These are phyloP conservation scores for Fusarium pseudocircinatum DNA, from an alignment of 2,329 filamentous ascomycete species.

Conservation along the genomic window DNA sequence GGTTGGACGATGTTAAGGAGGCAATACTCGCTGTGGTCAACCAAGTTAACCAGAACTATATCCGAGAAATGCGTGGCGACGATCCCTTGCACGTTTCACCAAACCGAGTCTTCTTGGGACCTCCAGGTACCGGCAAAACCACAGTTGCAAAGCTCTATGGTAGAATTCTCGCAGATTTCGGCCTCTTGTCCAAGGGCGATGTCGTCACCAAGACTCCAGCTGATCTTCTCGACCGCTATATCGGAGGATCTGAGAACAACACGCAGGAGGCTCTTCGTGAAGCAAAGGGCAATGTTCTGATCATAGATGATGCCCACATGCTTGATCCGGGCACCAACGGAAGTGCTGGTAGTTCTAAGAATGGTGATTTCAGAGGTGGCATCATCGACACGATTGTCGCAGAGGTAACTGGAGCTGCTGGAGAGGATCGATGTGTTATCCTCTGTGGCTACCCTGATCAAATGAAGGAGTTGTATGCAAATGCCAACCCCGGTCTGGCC, in stretches of 20 bases:
- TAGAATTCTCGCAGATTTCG: conserved; percentile 71
- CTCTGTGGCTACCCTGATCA: conserved; percentile 76
- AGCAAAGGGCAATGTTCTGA: conserved; percentile 75
- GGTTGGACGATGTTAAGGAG: conserved; percentile 69
- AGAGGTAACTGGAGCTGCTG: conserved; percentile 74
- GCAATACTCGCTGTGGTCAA: conserved; percentile 55
- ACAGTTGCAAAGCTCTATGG: conserved; percentile 78
- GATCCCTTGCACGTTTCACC: conserved; percentile 66
- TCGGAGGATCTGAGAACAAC: conserved; percentile 74
- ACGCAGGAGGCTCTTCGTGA: conserved; percentile 75
- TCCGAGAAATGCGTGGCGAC: conserved; percentile 69
- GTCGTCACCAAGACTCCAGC: conserved; percentile 77
- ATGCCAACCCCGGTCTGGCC: conserved; percentile 75
- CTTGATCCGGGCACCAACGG: conserved; percentile 57
- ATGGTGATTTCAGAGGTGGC: conserved; percentile 64
- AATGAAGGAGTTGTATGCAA: conserved; percentile 77
- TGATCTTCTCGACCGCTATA: conserved; percentile 71
- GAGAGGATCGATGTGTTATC: conserved; percentile 78
- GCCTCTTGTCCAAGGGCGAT: conserved; percentile 58
- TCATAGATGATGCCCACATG: conserved; percentile 82
- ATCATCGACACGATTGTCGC: conserved; percentile 81
- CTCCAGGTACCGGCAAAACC: conserved; percentile 78
- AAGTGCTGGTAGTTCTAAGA: conserved; percentile 45
- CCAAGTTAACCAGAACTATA: conserved; percentile 69
- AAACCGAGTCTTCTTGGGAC: conserved; percentile 76